phyloP scores from a whole-genome alignment of 495 filamentous ascomycete species.

The Neurospora cerealis region DNA sequence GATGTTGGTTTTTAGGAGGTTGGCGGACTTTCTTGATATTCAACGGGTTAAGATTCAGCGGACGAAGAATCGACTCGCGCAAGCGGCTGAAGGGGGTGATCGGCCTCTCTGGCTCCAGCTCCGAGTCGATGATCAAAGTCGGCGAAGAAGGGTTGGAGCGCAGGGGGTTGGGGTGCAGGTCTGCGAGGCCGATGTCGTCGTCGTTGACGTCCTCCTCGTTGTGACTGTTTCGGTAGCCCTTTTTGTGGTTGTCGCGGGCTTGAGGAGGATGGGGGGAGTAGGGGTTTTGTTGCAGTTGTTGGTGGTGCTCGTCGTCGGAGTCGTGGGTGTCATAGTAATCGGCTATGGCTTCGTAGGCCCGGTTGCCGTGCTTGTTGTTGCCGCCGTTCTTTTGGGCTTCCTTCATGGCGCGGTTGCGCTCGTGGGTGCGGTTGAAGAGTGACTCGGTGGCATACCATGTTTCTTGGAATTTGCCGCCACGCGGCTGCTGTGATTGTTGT shows the following conservation, averaged over 20 bases:
- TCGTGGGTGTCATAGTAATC: slow-evolving; percentile 41
- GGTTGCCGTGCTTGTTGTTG: slow-evolving; percentile 26
- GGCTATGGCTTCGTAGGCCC: slow-evolving; percentile 35
- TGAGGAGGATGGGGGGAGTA: slow-evolving; percentile 13
- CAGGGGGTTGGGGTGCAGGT: slow-evolving; percentile 35
- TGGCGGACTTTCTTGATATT: slow-evolving; percentile 22
- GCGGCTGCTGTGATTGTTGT: slow-evolving; percentile 31
- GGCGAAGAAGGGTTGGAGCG: slow-evolving; percentile 27
- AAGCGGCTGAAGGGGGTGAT: slow-evolving; percentile 21
- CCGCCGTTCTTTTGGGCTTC: slow-evolving; percentile 29
- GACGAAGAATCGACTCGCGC: slow-evolving; percentile 27
- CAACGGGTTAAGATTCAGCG: slow-evolving; percentile 28
- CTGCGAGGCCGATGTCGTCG: slow-evolving; percentile 10
- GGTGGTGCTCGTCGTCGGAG: slow-evolving; percentile 30
- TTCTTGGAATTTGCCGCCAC: slow-evolving; percentile 54
- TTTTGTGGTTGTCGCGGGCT: slow-evolving; percentile 23
- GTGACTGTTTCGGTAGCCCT: slow-evolving; percentile 9
- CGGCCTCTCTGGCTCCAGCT: slow-evolving; percentile 4
- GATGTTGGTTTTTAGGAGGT: background rate
- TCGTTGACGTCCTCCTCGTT: slow-evolving; percentile 10
- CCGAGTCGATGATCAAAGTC: background rate
- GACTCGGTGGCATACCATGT: slow-evolving; percentile 47
- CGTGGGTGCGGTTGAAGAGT: slow-evolving; percentile 40
- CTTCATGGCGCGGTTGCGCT: slow-evolving; percentile 28
- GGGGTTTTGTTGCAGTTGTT: background rate